Percentiles rank a stretch among this genome's conserved stretches.
Evolutionary conservation across 495 filamentous ascomycete species (phyloP).

Genomic region (Penicillium cinerascens): DNA sequence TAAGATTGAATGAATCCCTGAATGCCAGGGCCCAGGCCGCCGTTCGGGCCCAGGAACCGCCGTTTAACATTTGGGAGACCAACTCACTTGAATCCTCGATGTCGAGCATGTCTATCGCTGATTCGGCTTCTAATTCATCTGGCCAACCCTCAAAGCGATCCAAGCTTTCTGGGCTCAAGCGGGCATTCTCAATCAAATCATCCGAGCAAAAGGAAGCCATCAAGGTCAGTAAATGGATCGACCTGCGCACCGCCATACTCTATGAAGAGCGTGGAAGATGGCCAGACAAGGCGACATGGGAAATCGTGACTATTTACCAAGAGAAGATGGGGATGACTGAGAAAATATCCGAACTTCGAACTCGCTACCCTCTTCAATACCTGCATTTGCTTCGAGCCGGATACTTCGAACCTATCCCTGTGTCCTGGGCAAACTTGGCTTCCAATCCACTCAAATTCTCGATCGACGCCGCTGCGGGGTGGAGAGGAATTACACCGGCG

Average conservation of each 20-base stretch:
- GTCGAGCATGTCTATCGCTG: slow-evolving; percentile 20
- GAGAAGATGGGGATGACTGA: slow-evolving; percentile 38
- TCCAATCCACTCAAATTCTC: slow-evolving; percentile 46
- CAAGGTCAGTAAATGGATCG: slow-evolving; percentile 13
- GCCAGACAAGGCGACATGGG: slow-evolving; percentile 34
- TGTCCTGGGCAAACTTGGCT: slow-evolving; percentile 35
- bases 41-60: slow-evolving; percentile 36
- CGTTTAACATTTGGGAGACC: slow-evolving; percentile 37
- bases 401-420: slow-evolving; percentile 49
- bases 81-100: slow-evolving; percentile 19
- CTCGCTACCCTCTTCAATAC: slow-evolving; percentile 38
- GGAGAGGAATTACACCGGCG: slow-evolving; percentile 45
- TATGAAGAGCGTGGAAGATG: slow-evolving; percentile 41
- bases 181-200: slow-evolving; percentile 35
- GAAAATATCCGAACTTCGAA: slow-evolving; percentile 38
- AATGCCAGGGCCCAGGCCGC: slow-evolving; percentile 35
- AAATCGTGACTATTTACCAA: slow-evolving; percentile 39
- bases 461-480: slow-evolving; percentile 41
- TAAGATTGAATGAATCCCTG: slow-evolving; percentile 26
- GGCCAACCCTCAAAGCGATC: slow-evolving; percentile 19
- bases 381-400: slow-evolving; percentile 46
- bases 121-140: slow-evolving; percentile 5
- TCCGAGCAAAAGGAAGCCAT: slow-evolving; percentile 31
- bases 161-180: slow-evolving; percentile 31
- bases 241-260: slow-evolving; percentile 34